phyloP scores from a whole-genome alignment of 345 rosid genomes.

The Citropsis articulata region DNA sequence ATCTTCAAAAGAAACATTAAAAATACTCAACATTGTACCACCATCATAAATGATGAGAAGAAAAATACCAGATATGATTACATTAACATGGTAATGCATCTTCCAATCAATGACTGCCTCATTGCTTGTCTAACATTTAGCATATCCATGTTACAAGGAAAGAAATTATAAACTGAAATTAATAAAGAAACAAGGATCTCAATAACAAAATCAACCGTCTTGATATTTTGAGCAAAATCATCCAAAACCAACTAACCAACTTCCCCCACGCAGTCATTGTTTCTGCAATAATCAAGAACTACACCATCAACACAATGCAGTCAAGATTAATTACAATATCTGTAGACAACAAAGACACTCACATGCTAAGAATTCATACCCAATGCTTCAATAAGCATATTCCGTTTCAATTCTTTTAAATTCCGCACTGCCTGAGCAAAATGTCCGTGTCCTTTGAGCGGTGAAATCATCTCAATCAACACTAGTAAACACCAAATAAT shows the following conservation, averaged over 20 bases:
- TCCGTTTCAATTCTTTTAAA: constrained; percentile 75
- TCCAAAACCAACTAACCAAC: constrained; percentile 81
- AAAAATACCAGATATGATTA: neutral
- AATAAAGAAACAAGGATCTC: neutral
- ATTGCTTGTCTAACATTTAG: neutral
- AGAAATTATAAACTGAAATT: neutral
- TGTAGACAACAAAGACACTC: neutral
- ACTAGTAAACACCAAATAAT: constrained; percentile 82
- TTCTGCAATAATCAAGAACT: constrained; percentile 96
- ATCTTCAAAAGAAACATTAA: too few relatives aligned
- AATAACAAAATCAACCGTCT: neutral
- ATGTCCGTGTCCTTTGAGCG: constrained; percentile 75
- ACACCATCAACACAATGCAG: constrained; percentile 13
- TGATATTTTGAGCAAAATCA: constrained; percentile 88
- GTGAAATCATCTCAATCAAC: constrained; percentile 85
- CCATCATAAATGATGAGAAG: too few relatives aligned
- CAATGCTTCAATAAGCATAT: constrained; percentile 86
- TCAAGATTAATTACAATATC: neutral
- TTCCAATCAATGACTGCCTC: neutral
- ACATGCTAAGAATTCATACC: constrained; percentile 36
- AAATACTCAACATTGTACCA: too few relatives aligned
- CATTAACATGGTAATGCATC: neutral
- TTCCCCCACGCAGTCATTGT: constrained; percentile 69
- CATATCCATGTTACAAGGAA: neutral
- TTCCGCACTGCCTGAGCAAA: constrained; percentile 67